Evolutionary conservation across 768 basidiomycete genomes (phyloP).

Genomic region (Lentinula sp.): DNA sequence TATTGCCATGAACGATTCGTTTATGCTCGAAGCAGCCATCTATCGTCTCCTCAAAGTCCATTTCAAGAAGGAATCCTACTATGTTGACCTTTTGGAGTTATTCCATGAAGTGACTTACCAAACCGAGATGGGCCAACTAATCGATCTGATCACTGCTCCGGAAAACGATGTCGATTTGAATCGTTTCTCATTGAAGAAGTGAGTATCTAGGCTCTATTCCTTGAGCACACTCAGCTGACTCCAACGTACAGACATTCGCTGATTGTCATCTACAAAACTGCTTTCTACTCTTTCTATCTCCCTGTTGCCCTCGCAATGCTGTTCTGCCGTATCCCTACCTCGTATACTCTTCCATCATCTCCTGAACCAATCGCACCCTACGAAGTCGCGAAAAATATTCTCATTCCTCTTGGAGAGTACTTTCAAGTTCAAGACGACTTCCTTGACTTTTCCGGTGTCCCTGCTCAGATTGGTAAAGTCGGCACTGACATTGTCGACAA

Average conservation of each 20-base stretch:
- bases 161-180: constrained; percentile 82
- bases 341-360: constrained; percentile 67
- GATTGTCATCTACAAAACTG: constrained; percentile 97
- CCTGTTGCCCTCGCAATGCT: constrained; percentile 94
- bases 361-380: not conserved
- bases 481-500: constrained; percentile 98
- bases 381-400: constrained; percentile 44
- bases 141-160: constrained; percentile 93
- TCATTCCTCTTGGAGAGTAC: constrained; percentile 92
- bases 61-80: constrained; percentile 76
- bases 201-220: constrained; percentile 12
- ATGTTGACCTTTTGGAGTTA: constrained; percentile 84
- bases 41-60: constrained; percentile 85
- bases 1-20: constrained; percentile 93
- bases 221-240: not conserved
- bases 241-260: constrained; percentile 60
- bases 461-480: constrained; percentile 67
- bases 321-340: constrained; percentile 56
- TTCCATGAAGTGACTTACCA: constrained; percentile 89
- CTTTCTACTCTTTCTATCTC: constrained; percentile 98
- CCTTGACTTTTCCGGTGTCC: constrained; percentile 86
- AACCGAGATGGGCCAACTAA: constrained; percentile 94
- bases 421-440: constrained; percentile 99
- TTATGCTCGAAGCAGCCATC: constrained; percentile 94
- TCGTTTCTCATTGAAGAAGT: constrained; percentile 87